Evolutionary conservation across 805 yeast genomes (phyloP).

Genomic region (Metschnikowia henanensis): DNA sequence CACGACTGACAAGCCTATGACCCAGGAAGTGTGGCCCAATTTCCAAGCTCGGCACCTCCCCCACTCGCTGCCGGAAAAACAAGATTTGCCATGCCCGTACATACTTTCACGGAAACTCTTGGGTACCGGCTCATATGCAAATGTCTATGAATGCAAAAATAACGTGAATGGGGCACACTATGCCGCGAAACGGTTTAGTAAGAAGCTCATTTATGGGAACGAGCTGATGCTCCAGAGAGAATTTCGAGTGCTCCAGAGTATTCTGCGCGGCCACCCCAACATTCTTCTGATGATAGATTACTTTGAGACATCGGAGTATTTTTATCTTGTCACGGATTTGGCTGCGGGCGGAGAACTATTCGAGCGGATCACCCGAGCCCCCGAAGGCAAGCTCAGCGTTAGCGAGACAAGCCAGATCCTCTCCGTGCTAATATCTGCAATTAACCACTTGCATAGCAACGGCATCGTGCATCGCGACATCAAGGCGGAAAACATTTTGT

Average conservation of each 20-base stretch:
- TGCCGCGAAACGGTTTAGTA: conserved; percentile 55
- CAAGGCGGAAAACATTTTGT: conserved; percentile 70
- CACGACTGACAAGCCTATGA: no score
- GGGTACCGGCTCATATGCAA: conserved; percentile 47
- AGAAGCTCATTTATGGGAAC: conserved; percentile 50
- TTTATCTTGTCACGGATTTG: conserved; percentile 61
- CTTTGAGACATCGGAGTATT: conserved; percentile 62
- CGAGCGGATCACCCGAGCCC: conserved; percentile 47
- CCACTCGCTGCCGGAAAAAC: conserved; percentile 17
- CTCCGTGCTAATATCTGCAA: conserved; percentile 51
- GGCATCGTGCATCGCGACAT: conserved; percentile 69
- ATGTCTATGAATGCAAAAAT: conserved; percentile 51
- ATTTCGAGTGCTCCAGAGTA: conserved; percentile 51
- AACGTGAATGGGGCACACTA: conserved; percentile 41
- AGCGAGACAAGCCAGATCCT: conserved; percentile 51
- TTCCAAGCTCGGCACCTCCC: conserved; percentile 17
- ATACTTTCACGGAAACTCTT: conserved; percentile 26
- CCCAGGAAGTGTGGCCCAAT: conserved; percentile 26
- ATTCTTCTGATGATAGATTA: conserved; percentile 64
- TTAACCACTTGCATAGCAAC: conserved; percentile 56
- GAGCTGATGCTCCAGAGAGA: conserved; percentile 59
- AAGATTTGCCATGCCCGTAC: conserved; percentile 31
- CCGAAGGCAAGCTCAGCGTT: conserved; percentile 44
- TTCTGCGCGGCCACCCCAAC: conserved; percentile 52
- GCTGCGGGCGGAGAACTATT: conserved; percentile 71